A percentile compares a stretch with the other conserved stretches of the same genome.
These are phyloP conservation scores for Neopestalotiopsis sp. DNA, from an alignment of 2,329 filamentous ascomycete species.

Conservation along the genomic window DNA sequence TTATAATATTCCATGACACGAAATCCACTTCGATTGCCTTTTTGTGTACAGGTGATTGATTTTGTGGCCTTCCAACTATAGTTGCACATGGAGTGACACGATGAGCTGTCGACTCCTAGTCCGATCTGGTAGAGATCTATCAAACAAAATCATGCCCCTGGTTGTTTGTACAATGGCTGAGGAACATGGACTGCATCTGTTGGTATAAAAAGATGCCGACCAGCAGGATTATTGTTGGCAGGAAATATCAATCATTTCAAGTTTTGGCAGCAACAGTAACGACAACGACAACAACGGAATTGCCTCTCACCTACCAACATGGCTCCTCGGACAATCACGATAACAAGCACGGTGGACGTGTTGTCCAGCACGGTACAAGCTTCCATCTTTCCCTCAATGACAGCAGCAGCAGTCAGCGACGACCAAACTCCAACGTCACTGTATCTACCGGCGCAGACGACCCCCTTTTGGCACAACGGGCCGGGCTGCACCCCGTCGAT, in stretches of 20 bases:
- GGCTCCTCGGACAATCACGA: neutral
- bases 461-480: neutral
- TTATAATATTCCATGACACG: neutral
- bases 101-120: neutral
- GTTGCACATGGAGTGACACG: neutral
- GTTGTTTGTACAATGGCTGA: neutral
- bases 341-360: too few relatives aligned
- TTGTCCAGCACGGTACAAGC: too few relatives aligned
- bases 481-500: neutral
- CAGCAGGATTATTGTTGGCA: neutral
- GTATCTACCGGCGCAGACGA: neutral
- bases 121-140: neutral
- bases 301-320: neutral
- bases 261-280: neutral
- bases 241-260: neutral
- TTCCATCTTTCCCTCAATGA: neutral
- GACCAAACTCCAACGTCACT: neutral
- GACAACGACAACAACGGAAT: too few relatives aligned
- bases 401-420: neutral
- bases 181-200: neutral
- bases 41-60: neutral
- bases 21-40: neutral
- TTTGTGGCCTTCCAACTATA: neutral
- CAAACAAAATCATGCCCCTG: neutral
- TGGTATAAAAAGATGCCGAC: neutral